These are phyloP conservation scores for Diaporthe sp. DNA, from an alignment of 2,329 filamentous ascomycete genomes.

Conservation along the genomic window DNA sequence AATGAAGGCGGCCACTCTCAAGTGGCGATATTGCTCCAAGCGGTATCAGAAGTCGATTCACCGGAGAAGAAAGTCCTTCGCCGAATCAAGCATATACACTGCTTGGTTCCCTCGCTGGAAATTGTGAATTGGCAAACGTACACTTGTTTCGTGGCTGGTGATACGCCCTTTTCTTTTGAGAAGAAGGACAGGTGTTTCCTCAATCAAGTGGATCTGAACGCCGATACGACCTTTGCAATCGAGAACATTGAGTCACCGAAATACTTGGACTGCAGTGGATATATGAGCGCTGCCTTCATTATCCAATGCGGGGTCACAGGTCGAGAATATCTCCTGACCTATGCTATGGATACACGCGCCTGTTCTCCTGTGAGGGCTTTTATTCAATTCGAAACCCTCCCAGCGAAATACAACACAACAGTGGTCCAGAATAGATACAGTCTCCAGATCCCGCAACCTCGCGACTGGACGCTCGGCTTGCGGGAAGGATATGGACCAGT, in stretches of 20 bases:
- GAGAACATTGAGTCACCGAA: background rate
- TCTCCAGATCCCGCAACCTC: background rate
- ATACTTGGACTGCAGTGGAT: background rate
- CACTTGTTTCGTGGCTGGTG: constrained; percentile 1
- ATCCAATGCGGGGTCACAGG: background rate
- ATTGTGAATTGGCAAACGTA: background rate
- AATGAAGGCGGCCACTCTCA: background rate
- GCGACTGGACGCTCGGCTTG: background rate
- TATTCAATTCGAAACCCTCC: background rate
- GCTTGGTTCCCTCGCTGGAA: background rate
- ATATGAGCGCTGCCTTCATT: background rate
- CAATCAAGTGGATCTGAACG: background rate
- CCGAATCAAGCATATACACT: background rate
- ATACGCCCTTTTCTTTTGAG: background rate
- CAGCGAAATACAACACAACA: background rate
- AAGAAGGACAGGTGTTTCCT: background rate
- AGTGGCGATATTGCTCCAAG: background rate
- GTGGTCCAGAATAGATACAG: background rate
- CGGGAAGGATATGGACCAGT: background rate
- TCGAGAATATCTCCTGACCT: background rate
- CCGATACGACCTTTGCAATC: background rate
- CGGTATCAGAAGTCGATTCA: background rate
- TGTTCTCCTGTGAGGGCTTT: background rate
- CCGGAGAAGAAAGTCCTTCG: background rate
- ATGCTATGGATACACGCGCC: background rate